A percentile compares a stretch with the other conserved stretches of the same genome.
Evolutionary conservation across 768 basidiomycete species (phyloP).

Genomic region (Dacryopinax primogenitus): DNA sequence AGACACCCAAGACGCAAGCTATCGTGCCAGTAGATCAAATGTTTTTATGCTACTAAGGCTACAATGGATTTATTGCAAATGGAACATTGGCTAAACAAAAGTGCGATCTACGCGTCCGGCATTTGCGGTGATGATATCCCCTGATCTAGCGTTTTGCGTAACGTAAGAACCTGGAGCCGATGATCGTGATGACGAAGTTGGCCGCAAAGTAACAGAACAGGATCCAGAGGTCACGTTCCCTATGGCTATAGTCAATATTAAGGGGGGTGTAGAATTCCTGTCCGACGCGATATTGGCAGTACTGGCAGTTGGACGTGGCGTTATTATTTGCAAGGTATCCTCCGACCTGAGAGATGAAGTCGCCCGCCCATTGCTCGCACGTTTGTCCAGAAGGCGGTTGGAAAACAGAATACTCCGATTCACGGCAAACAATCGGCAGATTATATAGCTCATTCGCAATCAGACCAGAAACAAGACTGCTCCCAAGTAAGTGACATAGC

Average conservation of each 20-base stretch:
- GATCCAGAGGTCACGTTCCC: slow-evolving; percentile 61
- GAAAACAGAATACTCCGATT: slow-evolving; percentile 59
- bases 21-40: no score
- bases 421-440: slow-evolving; percentile 47
- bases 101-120: no score
- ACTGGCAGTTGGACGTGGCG: slow-evolving; percentile 50
- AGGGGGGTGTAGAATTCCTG: slow-evolving; percentile 59
- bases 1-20: no score
- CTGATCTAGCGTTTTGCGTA: slow-evolving; percentile 48
- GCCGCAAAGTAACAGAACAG: slow-evolving; percentile 54
- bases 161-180: slow-evolving; percentile 59
- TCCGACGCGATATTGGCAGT: slow-evolving; percentile 56
- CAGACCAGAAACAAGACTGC: slow-evolving; percentile 47
- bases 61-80: not conserved
- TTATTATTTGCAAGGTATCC: slow-evolving; percentile 63
- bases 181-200: slow-evolving; percentile 43
- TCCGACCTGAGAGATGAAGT: slow-evolving; percentile 47
- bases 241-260: slow-evolving; percentile 46
- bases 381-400: slow-evolving; percentile 61
- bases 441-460: slow-evolving; percentile 67
- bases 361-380: slow-evolving; percentile 54
- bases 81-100: no score
- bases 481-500: slow-evolving; percentile 54
- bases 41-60: slow-evolving; percentile 3
- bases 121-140: no score